Evolutionary conservation across 2,329 filamentous ascomycete species (phyloP).

Genomic region (Fusarium foetens): DNA sequence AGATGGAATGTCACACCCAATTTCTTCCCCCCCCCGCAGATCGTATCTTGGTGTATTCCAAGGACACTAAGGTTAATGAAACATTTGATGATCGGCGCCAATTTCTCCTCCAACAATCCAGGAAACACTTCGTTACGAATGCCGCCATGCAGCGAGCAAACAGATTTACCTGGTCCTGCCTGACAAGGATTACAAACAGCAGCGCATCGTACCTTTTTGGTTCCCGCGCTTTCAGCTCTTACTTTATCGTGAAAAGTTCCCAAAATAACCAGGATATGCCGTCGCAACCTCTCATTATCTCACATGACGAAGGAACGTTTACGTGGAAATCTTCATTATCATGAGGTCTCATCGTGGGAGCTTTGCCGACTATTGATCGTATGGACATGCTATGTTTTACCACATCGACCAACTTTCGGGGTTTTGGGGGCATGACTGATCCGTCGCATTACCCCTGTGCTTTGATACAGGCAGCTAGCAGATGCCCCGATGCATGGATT

Average conservation of each 20-base stretch:
- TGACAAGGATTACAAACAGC: background rate
- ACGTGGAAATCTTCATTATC: background rate
- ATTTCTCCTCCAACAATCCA: background rate
- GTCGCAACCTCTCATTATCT: background rate
- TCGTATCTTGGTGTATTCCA: background rate
- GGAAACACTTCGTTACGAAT: background rate
- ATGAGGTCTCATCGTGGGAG: background rate
- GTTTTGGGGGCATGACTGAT: background rate
- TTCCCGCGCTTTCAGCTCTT: background rate
- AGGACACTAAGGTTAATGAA: constrained; percentile 5
- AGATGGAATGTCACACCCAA: constrained; percentile 2
- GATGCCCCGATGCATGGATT: background rate
- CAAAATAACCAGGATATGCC: background rate
- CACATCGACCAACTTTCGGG: background rate
- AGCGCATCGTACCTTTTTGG: background rate
- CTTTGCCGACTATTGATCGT: background rate
- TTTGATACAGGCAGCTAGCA: background rate
- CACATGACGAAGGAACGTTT: background rate
- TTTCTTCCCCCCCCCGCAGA: background rate
- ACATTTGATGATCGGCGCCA: constrained; percentile 4
- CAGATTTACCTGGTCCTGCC: background rate
- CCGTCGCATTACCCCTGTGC: background rate
- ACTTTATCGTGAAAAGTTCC: background rate
- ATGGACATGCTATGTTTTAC: background rate
- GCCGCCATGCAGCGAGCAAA: background rate